Conservation (phyloP, 139 green algal species). For the Bryopsis sp. region DNA sequence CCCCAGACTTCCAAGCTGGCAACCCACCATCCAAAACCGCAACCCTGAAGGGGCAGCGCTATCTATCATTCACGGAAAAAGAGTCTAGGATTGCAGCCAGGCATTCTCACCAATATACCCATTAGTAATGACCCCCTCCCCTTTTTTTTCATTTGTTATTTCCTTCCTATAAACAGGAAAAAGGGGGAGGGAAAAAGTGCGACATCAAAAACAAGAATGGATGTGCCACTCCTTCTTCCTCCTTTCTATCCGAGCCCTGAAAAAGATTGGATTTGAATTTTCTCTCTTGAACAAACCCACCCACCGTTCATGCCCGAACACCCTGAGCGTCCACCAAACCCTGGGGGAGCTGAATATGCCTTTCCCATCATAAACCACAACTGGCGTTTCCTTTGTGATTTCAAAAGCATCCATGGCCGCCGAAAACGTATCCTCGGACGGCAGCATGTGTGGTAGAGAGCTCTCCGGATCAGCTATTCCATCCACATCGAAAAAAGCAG, state of each 20-base stretch:
- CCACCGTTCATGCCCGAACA: slow-evolving; percentile 67
- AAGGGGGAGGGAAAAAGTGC: too few relatives aligned
- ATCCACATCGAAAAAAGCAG: slow-evolving; percentile 66
- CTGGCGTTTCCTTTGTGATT: slow-evolving; percentile 43
- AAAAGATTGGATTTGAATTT: too few relatives aligned
- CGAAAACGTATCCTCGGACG: slow-evolving; percentile 52
- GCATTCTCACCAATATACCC: too few relatives aligned
- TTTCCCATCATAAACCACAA: slow-evolving; percentile 86
- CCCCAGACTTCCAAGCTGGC: slow-evolving; percentile 58
- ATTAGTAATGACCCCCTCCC: too few relatives aligned
- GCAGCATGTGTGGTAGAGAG: slow-evolving; percentile 68
- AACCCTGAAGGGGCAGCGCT: slow-evolving; percentile 37
- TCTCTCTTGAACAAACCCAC: too few relatives aligned
- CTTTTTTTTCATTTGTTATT: too few relatives aligned
- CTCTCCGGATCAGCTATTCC: slow-evolving; percentile 28
- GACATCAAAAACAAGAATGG: too few relatives aligned
- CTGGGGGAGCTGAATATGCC: slow-evolving; percentile 81
- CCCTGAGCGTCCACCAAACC: slow-evolving; percentile 85
- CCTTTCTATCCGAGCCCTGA: too few relatives aligned
- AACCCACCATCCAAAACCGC: slow-evolving; percentile 84
- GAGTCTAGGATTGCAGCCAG: too few relatives aligned
- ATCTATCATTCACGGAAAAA: slow-evolving; percentile 11
- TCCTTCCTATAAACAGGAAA: too few relatives aligned
- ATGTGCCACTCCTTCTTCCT: too few relatives aligned
- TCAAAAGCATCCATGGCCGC: slow-evolving; percentile 71